Conservation (phyloP, 192 early-diverging fungal species). For the Geranomyces michiganensis region DNA sequence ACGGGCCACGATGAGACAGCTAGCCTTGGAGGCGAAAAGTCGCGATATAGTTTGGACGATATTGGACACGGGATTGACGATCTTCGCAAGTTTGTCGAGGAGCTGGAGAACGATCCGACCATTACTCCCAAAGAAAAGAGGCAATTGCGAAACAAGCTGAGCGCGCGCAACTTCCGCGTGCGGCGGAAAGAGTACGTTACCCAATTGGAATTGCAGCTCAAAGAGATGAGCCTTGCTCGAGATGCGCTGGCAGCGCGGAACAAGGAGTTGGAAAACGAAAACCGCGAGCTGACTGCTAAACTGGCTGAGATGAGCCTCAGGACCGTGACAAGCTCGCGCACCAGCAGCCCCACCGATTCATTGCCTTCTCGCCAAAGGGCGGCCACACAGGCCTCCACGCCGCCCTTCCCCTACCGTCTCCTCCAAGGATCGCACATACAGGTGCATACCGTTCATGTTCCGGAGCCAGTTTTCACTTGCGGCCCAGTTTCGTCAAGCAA, state of each 20-base stretch:
- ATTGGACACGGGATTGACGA: conserved; percentile 22
- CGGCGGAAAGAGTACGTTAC: conserved; percentile 28
- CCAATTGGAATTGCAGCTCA: conserved; percentile 7
- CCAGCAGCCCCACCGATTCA: not conserved
- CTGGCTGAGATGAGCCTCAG: not conserved
- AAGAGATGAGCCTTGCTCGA: not conserved
- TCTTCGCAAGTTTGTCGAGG: conserved; percentile 22
- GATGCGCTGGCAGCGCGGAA: not conserved
- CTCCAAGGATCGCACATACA: not conserved
- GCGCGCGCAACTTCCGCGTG: conserved; percentile 24
- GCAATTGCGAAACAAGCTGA: conserved; percentile 24
- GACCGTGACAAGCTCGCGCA: not conserved
- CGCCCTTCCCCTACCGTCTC: not conserved
- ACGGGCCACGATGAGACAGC: not conserved
- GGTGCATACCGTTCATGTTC: conserved; percentile 3
- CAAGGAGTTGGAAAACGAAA: conserved; percentile 5
- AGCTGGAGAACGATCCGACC: conserved; percentile 17
- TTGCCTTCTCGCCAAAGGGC: not conserved
- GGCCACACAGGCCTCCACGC: not conserved
- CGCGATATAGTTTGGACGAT: conserved; percentile 2
- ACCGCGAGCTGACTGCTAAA: not conserved
- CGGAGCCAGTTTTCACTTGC: not conserved
- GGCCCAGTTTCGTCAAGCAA: not conserved
- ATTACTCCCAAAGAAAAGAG: conserved; percentile 28
- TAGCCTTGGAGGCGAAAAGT: conserved; percentile 2